phyloP scores from a whole-genome alignment of 2,329 filamentous ascomycete genomes.

The Botrytis hyacinthi region DNA sequence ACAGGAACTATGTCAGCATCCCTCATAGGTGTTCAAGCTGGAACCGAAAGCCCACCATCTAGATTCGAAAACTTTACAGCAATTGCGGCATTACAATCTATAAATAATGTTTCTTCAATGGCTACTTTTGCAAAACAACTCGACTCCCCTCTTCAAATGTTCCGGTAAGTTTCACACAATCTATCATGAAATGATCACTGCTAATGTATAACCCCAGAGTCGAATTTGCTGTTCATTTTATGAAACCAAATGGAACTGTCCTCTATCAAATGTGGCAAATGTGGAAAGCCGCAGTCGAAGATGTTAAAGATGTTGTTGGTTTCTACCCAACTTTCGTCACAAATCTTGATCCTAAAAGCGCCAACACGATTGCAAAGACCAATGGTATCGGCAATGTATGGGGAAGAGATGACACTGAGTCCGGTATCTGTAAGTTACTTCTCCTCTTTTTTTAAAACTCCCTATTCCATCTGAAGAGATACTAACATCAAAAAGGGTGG shows the following conservation, averaged over 20 bases:
- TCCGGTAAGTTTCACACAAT: constrained; percentile 19
- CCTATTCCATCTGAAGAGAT: no score
- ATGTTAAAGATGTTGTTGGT: constrained; percentile 41
- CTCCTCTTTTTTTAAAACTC: not conserved
- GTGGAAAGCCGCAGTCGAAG: constrained; percentile 40
- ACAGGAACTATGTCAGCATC: constrained; percentile 1
- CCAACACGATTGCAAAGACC: constrained; percentile 36
- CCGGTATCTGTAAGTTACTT: constrained; percentile 37
- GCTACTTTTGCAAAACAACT: constrained; percentile 17
- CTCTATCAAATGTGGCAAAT: constrained; percentile 39
- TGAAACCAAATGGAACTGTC: constrained; percentile 40
- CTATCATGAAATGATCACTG: not conserved
- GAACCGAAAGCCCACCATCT: constrained; percentile 22
- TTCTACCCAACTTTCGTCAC: constrained; percentile 42
- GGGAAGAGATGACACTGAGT: constrained; percentile 38
- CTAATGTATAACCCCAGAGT: not conserved
- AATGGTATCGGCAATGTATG: constrained; percentile 44
- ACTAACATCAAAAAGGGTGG: constrained; percentile 36
- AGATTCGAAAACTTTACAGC: constrained; percentile 26
- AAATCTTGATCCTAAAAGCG: constrained; percentile 37
- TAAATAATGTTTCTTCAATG: constrained; percentile 20
- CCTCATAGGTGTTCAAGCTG: constrained; percentile 26
- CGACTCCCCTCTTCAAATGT: constrained; percentile 26
- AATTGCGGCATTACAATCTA: constrained; percentile 10
- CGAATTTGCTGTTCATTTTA: constrained; percentile 41